Conservation (phyloP, 2,329 filamentous ascomycete species). For the Metarhizium robertsii region DNA sequence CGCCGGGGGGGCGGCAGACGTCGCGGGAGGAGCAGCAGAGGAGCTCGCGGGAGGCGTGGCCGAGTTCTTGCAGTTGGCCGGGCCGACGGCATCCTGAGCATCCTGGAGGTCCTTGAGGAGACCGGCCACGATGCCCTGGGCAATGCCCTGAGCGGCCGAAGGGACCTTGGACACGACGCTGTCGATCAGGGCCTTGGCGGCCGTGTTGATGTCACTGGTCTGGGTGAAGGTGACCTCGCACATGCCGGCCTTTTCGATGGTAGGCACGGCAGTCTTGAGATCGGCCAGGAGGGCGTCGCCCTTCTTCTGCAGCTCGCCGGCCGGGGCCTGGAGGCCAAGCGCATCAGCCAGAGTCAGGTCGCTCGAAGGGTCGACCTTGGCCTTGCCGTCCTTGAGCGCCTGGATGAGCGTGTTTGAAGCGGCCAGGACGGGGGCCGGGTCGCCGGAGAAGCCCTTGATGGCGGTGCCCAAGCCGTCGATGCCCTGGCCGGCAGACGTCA, state of each 20-base stretch:
- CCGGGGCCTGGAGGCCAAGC: not conserved
- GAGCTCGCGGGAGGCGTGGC: not conserved
- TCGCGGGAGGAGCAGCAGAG: not conserved
- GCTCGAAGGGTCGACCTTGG: not conserved
- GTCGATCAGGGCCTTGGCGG: not conserved
- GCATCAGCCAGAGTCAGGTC: not conserved
- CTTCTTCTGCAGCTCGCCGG: not conserved
- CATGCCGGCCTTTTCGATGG: not conserved
- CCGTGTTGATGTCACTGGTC: not conserved
- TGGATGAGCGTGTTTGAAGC: not conserved
- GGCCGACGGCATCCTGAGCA: not conserved
- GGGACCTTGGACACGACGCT: slow-evolving; percentile 1
- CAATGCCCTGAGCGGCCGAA: not conserved
- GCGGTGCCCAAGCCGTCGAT: not conserved
- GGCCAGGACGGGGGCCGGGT: not conserved
- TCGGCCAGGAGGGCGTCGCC: not conserved
- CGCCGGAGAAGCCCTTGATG: not conserved
- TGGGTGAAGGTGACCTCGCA: not conserved
- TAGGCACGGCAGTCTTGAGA: not conserved
- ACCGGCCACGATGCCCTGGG: not conserved
- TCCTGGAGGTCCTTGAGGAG: not conserved
- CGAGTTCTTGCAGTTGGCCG: not conserved
- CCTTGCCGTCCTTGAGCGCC: not conserved
- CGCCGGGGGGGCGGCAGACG: not conserved
- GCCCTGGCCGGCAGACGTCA: not conserved